phyloP scores from a whole-genome alignment of 2,329 filamentous ascomycete species.

The Pseudogymnoascus sp. region DNA sequence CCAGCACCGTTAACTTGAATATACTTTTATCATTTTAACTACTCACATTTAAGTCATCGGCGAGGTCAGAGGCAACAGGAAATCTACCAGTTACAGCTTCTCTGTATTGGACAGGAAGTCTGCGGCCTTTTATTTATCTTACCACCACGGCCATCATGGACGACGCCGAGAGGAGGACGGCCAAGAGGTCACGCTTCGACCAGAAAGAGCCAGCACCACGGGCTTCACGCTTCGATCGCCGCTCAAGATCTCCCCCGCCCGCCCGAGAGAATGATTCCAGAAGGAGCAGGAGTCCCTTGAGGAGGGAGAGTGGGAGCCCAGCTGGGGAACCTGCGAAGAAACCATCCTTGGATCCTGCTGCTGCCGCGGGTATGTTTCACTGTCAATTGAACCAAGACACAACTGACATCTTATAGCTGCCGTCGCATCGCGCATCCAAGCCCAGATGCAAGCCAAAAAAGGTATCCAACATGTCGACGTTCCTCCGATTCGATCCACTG shows the following conservation, averaged over 20 bases:
- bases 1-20: neutral
- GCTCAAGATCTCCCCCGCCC: conserved; percentile 72
- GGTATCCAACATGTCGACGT: conserved; percentile 86
- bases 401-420: conserved; percentile 49
- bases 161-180: conserved; percentile 62
- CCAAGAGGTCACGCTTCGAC: conserved; percentile 89
- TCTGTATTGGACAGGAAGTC: neutral
- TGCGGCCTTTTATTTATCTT: neutral
- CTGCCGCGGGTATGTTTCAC: conserved; percentile 60
- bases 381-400: conserved; percentile 4
- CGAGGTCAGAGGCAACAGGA: neutral
- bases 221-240: conserved; percentile 78
- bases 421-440: conserved; percentile 81
- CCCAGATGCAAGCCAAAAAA: conserved; percentile 75
- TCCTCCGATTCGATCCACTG: conserved; percentile 63
- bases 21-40: neutral
- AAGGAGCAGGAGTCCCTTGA: conserved; percentile 68
- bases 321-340: conserved; percentile 31
- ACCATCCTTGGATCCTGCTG: conserved; percentile 56
- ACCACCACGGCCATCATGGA: conserved; percentile 47
- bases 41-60: neutral
- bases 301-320: conserved; percentile 25
- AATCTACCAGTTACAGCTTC: neutral
- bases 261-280: conserved; percentile 57
- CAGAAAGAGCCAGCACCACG: conserved; percentile 76